Evolutionary conservation across 768 basidiomycete genomes (phyloP).

Genomic region (Termitomyces sp.): DNA sequence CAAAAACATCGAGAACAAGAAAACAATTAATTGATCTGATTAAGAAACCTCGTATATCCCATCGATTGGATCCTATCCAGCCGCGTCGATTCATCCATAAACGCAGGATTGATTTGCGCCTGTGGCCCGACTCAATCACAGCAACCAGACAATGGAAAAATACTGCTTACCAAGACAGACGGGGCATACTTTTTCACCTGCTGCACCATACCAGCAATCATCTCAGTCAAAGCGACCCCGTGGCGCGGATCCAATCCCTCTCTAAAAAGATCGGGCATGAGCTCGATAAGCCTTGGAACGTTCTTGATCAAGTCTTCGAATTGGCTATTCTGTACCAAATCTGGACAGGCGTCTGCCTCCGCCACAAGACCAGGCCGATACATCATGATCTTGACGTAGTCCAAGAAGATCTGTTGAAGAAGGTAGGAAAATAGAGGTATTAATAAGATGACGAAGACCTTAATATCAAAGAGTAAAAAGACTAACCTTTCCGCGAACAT

Average conservation of each 20-base stretch:
- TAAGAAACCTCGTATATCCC: constrained; percentile 60
- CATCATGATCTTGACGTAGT: constrained; percentile 63
- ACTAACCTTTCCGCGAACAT: constrained; percentile 74
- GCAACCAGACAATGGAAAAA: neutral
- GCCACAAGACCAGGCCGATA: constrained; percentile 45
- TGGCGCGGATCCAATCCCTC: constrained; percentile 58
- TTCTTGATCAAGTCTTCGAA: constrained; percentile 55
- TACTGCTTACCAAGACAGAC: constrained; percentile 48
- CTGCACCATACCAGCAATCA: constrained; percentile 58
- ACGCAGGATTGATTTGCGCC: constrained; percentile 37
- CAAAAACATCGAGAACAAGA: neutral
- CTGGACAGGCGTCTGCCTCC: constrained; percentile 39
- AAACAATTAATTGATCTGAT: constrained; percentile 34
- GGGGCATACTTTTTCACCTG: constrained; percentile 58
- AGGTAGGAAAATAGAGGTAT: neutral
- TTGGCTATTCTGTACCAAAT: constrained; percentile 42
- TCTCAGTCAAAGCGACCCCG: constrained; percentile 65
- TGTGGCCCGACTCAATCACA: constrained; percentile 23
- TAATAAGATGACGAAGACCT: constrained; percentile 1
- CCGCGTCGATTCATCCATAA: constrained; percentile 54
- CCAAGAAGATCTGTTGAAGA: constrained; percentile 54
- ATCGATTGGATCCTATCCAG: constrained; percentile 60
- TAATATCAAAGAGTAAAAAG: neutral
- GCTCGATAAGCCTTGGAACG: constrained; percentile 59
- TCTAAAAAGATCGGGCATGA: constrained; percentile 64